Conservation (phyloP, 768 basidiomycete genomes). For the Boletus huronensis region DNA sequence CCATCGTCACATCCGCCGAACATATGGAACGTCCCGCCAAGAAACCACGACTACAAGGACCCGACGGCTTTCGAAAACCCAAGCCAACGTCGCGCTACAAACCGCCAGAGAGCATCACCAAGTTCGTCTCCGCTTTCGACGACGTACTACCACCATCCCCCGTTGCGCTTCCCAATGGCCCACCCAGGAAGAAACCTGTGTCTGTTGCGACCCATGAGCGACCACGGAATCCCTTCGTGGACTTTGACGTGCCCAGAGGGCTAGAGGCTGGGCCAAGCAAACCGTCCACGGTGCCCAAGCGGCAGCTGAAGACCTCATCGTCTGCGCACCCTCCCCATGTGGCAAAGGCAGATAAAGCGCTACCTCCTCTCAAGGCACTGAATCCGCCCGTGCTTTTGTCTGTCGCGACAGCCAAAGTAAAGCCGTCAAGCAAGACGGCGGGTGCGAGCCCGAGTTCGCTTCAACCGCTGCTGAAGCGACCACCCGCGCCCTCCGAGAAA, state of each 20-base stretch:
- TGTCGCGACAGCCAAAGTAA: not conserved
- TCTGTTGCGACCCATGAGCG: slow-evolving; percentile 8
- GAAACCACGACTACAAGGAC: slow-evolving; percentile 21
- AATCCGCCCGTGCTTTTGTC: slow-evolving; percentile 15
- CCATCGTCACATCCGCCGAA: not conserved
- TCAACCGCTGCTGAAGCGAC: slow-evolving; percentile 8
- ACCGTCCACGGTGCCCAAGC: slow-evolving; percentile 3
- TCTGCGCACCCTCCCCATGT: slow-evolving; percentile 1
- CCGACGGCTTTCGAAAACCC: slow-evolving; percentile 30
- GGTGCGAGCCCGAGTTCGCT: not conserved
- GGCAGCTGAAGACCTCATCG: slow-evolving; percentile 7
- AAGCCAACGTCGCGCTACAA: slow-evolving; percentile 22
- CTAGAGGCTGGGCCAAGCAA: slow-evolving; percentile 11
- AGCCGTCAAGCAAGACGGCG: slow-evolving; percentile 2
- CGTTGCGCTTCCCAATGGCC: not conserved
- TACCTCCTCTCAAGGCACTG: slow-evolving; percentile 12
- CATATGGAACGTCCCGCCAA: slow-evolving; percentile 12
- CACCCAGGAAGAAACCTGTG: slow-evolving; percentile 3
- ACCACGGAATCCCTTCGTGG: slow-evolving; percentile 24
- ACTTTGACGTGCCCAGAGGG: not conserved
- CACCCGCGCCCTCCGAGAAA: slow-evolving; percentile 12
- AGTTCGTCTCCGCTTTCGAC: slow-evolving; percentile 30
- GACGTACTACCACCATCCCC: not conserved
- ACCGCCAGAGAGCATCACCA: slow-evolving; percentile 23
- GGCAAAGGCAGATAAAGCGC: not conserved